These are phyloP conservation scores for Suillus lakei DNA, from an alignment of 768 basidiomycete species.

Conservation along the genomic window DNA sequence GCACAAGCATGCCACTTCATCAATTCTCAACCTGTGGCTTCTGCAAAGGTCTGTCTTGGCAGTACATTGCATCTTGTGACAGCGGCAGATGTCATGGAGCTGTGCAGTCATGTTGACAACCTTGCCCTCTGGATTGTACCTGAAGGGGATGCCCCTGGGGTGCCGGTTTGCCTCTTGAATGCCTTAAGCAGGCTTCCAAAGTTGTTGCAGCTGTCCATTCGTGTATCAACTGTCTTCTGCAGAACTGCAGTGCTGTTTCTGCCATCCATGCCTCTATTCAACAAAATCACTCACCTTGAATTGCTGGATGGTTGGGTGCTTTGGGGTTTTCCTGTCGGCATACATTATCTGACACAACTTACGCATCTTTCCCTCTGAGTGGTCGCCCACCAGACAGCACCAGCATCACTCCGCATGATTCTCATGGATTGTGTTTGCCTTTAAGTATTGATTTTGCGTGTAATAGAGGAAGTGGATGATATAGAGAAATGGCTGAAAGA, in stretches of 20 bases:
- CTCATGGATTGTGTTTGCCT: neutral
- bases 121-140: conserved; percentile 5
- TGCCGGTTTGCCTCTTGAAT: neutral
- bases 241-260: neutral
- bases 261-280: neutral
- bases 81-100: neutral
- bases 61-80: neutral
- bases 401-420: neutral
- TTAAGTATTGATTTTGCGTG: neutral
- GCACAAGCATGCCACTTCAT: neutral
- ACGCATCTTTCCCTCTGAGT: conserved; percentile 1
- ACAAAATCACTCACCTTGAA: conserved; percentile 1
- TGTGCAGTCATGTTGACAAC: neutral
- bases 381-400: neutral
- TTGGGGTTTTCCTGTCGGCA: conserved; percentile 1
- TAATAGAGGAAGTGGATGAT: neutral
- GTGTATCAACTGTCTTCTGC: neutral
- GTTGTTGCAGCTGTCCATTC: neutral
- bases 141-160: neutral
- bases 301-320: conserved; percentile 4
- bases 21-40: neutral
- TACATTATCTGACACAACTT: neutral
- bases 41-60: neutral
- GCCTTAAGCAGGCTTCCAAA: neutral
- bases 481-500: neutral